Conservation (phyloP, 495 filamentous ascomycete species). For the Tetracladium setigerum region DNA sequence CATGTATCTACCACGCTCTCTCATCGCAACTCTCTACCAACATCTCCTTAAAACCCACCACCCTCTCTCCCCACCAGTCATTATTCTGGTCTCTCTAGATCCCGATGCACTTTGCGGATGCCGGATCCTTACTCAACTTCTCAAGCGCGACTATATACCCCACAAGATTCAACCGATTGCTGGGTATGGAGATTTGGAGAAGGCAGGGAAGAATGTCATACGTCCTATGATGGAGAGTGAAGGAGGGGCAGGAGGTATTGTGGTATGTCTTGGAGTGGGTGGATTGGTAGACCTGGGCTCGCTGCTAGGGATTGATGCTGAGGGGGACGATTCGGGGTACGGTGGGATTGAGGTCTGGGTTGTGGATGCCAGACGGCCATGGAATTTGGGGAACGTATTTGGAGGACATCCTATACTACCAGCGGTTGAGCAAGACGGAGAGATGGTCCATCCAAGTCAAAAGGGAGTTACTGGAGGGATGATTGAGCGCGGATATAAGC, state of each 20-base stretch:
- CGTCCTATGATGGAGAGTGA: slow-evolving; percentile 71
- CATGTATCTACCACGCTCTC: slow-evolving; percentile 92
- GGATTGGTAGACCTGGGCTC: slow-evolving; percentile 79
- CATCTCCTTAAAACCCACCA: slow-evolving; percentile 77
- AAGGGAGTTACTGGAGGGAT: slow-evolving; percentile 52
- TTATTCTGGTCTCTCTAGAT: slow-evolving; percentile 90
- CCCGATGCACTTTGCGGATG: slow-evolving; percentile 94
- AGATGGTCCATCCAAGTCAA: slow-evolving; percentile 41
- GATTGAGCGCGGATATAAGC: slow-evolving; percentile 61
- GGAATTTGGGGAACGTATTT: slow-evolving; percentile 93
- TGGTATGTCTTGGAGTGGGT: slow-evolving; percentile 88
- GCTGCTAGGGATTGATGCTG: slow-evolving; percentile 56
- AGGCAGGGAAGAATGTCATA: slow-evolving; percentile 67
- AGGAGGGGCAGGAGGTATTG: slow-evolving; percentile 76
- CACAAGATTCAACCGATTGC: slow-evolving; percentile 94
- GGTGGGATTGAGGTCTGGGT: slow-evolving; percentile 88
- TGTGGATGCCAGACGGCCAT: slow-evolving; percentile 82
- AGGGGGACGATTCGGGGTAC: slow-evolving; percentile 41
- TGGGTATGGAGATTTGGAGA: slow-evolving; percentile 84
- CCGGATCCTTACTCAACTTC: slow-evolving; percentile 80
- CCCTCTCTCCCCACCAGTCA: slow-evolving; percentile 75
- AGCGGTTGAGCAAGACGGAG: slow-evolving; percentile 29
- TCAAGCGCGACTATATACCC: slow-evolving; percentile 96
- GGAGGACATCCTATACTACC: slow-evolving; percentile 51
- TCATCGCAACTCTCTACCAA: slow-evolving; percentile 84